Evolutionary conservation across 202 grass and related monocot species (phyloP).

Genomic region (Eragrostis tef): DNA sequence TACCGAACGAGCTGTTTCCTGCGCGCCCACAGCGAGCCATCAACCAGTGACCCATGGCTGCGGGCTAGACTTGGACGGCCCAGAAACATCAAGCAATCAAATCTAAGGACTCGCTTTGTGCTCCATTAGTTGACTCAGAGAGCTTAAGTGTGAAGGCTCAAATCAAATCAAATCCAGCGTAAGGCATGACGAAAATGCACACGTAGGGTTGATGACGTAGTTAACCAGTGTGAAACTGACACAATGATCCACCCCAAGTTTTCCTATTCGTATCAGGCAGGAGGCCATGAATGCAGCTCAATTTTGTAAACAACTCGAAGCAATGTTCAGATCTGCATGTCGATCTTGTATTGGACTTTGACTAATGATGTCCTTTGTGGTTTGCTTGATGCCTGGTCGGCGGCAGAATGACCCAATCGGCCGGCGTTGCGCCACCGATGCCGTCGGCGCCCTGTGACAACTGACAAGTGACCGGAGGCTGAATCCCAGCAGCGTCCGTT

Average conservation of each 20-base stretch:
- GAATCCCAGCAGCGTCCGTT: too few species aligned
- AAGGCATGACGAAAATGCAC: not conserved
- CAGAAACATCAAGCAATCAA: too few species aligned
- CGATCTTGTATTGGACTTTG: not conserved
- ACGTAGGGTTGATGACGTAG: not conserved
- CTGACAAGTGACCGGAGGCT: too few species aligned
- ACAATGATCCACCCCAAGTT: not conserved
- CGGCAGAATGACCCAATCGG: not conserved
- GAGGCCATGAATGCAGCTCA: not conserved
- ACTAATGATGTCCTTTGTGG: not conserved
- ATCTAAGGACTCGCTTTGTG: too few species aligned
- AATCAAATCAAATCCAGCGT: too few species aligned
- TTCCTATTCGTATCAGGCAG: not conserved
- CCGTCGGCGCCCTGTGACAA: too few species aligned
- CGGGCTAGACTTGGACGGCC: too few species aligned
- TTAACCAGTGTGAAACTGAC: not conserved
- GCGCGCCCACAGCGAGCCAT: too few species aligned
- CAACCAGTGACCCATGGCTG: too few species aligned
- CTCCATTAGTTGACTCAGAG: not conserved
- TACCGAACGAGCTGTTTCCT: too few species aligned
- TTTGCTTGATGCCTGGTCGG: not conserved
- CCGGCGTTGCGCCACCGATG: not conserved
- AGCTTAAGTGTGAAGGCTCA: too few species aligned
- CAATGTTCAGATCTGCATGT: not conserved
- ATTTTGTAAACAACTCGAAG: not conserved